Conservation (phyloP, 148 eudicot genomes). For the Camellia lanceoleosa region DNA sequence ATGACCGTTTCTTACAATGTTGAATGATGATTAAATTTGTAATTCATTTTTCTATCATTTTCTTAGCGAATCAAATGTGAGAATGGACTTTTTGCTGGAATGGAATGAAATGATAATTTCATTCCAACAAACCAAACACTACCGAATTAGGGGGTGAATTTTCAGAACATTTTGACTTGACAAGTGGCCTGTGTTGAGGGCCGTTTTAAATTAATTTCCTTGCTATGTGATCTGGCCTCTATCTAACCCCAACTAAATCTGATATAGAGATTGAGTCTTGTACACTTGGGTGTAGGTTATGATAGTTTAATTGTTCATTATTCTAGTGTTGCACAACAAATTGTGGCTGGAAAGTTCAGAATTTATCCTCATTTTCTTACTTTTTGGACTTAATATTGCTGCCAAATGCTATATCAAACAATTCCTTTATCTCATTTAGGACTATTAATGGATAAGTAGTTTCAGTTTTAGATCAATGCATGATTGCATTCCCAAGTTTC, state of each 20-base stretch:
- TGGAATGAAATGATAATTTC: no score
- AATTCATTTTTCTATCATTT: no score
- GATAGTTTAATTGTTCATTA: background rate
- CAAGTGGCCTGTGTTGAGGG: background rate
- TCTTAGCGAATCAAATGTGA: no score
- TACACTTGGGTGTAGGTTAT: background rate
- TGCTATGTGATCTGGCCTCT: background rate
- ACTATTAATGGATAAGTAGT: background rate
- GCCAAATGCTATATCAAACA: background rate
- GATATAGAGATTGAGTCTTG: background rate
- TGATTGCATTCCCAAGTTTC: background rate
- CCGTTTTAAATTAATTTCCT: background rate
- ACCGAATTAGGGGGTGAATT: background rate
- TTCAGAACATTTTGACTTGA: background rate
- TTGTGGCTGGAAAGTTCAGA: background rate
- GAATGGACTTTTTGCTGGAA: no score
- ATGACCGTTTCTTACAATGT: no score
- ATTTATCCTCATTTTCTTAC: background rate
- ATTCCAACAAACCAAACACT: background rate
- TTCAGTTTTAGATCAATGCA: background rate
- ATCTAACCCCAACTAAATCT: background rate
- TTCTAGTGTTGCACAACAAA: background rate
- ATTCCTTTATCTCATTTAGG: background rate
- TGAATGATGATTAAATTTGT: no score
- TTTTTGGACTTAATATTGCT: background rate